Base-by-base conservation (phyloP, 225 moss, liverwort and hornwort genomes). In the Rhytidiadelphus loreus region DNA sequence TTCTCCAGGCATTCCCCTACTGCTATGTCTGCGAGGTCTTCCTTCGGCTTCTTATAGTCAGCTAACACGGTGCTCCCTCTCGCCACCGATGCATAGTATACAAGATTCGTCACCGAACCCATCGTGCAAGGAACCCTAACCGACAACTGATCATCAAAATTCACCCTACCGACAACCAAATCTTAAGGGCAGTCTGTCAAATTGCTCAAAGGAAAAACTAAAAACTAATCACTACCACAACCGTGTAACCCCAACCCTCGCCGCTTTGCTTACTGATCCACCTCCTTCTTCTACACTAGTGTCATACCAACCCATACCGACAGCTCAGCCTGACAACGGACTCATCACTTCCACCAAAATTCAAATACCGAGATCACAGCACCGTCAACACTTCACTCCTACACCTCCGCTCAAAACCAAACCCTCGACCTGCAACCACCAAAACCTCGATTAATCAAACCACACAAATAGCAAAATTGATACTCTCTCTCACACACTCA, bases 71-170 rank as follows among this genome's bases (percentile, higher is more conserved):
- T 85, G 28, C 81, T 92, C 25, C 93, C 93, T 80, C 92, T 90
- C 41, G 94, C 75, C 69, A 94, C 95, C 23, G 87, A 88, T 13
- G 94, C 93, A 59, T 91, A 95, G 65, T 95, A 95, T 30, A 95
- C 94, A 46, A 95, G 91, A 86, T 92, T 95, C 76, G 90, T 89
- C 24, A 92, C 62, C 71, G 89, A 88, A n/a, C 83, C 92, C 94
- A 92, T 93, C 29, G n/a, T 66, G 44, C 59, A 64, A 78, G 33
- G 26, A 77, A 77, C 83, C 88, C 90, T 88, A 85, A 86, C 73
- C 52, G 29, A 79, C 70, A 83, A 59, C 72, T 72, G 57, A 84
- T 86, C 91, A 86, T 91, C 86, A 85, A 86, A 66, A 65, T 20
- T 74, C 39, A 52, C 73, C 48, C 53, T 85, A 69, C 82, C 88